Conservation (phyloP, 768 basidiomycete species). For the Kwoniella heveanensis region DNA sequence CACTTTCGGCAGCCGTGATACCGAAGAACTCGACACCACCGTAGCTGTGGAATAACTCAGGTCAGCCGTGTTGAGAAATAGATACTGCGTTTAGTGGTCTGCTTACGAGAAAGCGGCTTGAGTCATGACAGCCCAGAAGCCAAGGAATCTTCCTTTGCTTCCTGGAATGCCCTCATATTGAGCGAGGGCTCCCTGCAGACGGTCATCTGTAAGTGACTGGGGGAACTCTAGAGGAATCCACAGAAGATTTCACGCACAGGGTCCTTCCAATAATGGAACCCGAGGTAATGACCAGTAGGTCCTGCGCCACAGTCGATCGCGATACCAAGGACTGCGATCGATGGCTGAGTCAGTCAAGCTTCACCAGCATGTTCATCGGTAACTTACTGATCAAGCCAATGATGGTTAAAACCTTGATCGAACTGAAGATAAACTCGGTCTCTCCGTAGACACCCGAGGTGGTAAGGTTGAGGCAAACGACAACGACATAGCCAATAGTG, state of each 20-base stretch:
- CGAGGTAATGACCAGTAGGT: slow-evolving; percentile 20
- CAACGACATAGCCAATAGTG: slow-evolving; percentile 31
- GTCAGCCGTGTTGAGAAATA: not conserved
- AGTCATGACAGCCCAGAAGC: slow-evolving; percentile 26
- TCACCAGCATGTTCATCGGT: too few species aligned
- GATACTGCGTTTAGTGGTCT: not conserved
- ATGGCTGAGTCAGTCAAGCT: too few species aligned
- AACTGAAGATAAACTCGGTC: slow-evolving; percentile 67
- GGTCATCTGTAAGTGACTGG: too few species aligned
- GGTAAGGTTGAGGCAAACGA: slow-evolving; percentile 21
- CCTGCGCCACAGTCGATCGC: slow-evolving; percentile 24
- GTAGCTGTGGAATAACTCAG: slow-evolving; percentile 12
- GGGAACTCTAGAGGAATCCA: too few species aligned
- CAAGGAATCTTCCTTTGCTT: slow-evolving; percentile 18
- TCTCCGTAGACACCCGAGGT: slow-evolving; percentile 62
- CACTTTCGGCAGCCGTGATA: slow-evolving; percentile 63
- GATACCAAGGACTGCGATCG: slow-evolving; percentile 45
- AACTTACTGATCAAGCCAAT: slow-evolving; percentile 47
- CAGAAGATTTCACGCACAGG: slow-evolving; percentile 7
- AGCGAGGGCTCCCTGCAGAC: slow-evolving; percentile 6
- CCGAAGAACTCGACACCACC: slow-evolving; percentile 90
- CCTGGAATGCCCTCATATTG: slow-evolving; percentile 13
- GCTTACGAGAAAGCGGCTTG: slow-evolving; percentile 29
- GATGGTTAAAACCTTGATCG: slow-evolving; percentile 45
- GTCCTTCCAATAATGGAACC: slow-evolving; percentile 25